Evolutionary conservation across 129 eudicot species (phyloP), one percentile per base, ranked within the genome.

Genomic region (Tagetes patula): DNA sequence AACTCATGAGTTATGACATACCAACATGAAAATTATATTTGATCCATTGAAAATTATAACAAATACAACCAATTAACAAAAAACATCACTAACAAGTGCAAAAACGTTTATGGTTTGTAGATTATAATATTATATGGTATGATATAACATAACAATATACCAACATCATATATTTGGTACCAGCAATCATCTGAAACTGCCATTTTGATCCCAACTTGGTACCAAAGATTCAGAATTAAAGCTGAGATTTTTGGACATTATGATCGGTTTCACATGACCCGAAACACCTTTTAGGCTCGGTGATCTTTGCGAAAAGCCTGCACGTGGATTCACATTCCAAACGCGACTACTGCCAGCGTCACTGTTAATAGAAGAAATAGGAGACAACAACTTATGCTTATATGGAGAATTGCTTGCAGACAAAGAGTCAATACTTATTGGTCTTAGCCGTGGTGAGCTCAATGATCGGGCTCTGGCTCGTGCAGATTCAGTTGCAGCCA

Each of bases 401-500:
- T 80, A 87, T 2, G 98, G 98, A 65, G 98, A 92, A 53, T 77
- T 81, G 20, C 70, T 69, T 55, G 89, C 98, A 33, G 98, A 92
- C 63, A 79, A 87, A 6, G 86, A 80, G 52, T 92, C 98, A 7
- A 82, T 49, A 47, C 75, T 81, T 32, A 82, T 10, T 1, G 92
- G 92, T 70, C 98, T 90, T 69, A 87, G 76, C 75, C 98, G 82
- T 64, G 98, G 98, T 42, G 96, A 92, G 84, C 95, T 89, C 78
- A 84, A 27, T 53, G 98, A 87, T 73, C 96, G 50, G 8, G 83
- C 65, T 82, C 81, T 87, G 41, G 98, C 98, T 40, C 80, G 84
- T 53, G 98, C 98, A 9, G 98, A 92, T 63, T 81, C 85, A 30
- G 98, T 92, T 67, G 98, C 93, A 60, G 96, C 96, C 98, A 92